These are phyloP conservation scores for Aspergillus conjunctus DNA, from an alignment of 495 filamentous ascomycete genomes.

Conservation along the genomic window DNA sequence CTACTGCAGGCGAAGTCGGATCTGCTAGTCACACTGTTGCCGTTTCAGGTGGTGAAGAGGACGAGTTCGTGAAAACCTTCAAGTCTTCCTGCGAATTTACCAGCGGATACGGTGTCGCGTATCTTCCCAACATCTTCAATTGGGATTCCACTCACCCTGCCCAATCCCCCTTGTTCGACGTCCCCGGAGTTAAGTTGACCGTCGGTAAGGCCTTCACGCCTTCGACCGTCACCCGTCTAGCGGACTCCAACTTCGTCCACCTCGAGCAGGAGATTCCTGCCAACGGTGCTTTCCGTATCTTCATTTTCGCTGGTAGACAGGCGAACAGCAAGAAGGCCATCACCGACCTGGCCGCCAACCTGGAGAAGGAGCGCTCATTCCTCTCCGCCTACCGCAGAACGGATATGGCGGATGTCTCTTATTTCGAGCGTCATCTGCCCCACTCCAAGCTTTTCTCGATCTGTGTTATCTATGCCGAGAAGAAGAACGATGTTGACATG, in stretches of 20 bases:
- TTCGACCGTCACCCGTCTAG: constrained; percentile 76
- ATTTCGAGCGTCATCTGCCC: constrained; percentile 81
- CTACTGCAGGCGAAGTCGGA: constrained; percentile 59
- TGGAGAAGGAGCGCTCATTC: constrained; percentile 69
- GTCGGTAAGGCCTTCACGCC: constrained; percentile 74
- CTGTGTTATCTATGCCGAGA: constrained; percentile 68
- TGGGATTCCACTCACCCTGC: constrained; percentile 73
- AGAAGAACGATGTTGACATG: constrained; percentile 66
- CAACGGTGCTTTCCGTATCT: constrained; percentile 86
- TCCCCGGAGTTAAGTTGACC: constrained; percentile 60
- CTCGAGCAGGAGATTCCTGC: constrained; percentile 85
- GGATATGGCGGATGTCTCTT: constrained; percentile 64
- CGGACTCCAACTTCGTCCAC: constrained; percentile 83
- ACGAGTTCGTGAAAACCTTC: constrained; percentile 66
- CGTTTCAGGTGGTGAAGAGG: constrained; percentile 44
- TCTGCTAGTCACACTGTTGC: constrained; percentile 42
- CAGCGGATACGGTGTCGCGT: constrained; percentile 65
- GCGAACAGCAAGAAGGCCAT: constrained; percentile 60
- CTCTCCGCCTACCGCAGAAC: constrained; percentile 61
- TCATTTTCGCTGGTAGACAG: constrained; percentile 76
- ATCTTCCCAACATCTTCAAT: constrained; percentile 65
- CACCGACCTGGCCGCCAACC: constrained; percentile 63
- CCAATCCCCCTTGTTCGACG: constrained; percentile 66
- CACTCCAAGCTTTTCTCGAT: constrained; percentile 80
- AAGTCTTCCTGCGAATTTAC: constrained; percentile 68